These are phyloP conservation scores for Candida dajiaensis DNA, from an alignment of 805 yeast genomes.

Conservation along the genomic window DNA sequence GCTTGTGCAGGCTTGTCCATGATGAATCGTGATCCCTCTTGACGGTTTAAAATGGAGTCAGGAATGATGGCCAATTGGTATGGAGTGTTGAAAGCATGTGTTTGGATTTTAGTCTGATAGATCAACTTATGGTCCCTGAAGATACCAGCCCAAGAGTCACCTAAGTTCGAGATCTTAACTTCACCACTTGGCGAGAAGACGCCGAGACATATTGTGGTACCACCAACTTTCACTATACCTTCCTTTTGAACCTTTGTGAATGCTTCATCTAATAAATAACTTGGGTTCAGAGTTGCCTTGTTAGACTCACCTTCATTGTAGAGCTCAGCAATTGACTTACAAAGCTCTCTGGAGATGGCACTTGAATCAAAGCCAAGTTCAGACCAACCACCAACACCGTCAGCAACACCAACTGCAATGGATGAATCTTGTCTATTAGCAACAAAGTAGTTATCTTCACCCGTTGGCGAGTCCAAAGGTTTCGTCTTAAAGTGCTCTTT, in stretches of 20 bases:
- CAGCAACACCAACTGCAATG: conserved; percentile 76
- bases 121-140: conserved; percentile 62
- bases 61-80: conserved; percentile 87
- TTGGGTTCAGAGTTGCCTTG: conserved; percentile 16
- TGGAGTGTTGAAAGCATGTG: conserved; percentile 88
- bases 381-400: conserved; percentile 98
- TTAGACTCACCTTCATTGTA: conserved; percentile 5
- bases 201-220: conserved; percentile 90
- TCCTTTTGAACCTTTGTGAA: conserved; percentile 46
- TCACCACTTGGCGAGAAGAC: conserved; percentile 49
- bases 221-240: conserved; percentile 76
- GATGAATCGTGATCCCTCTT: conserved; percentile 51
- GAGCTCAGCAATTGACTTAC: conserved; percentile 44
- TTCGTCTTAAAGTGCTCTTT: conserved; percentile 23
- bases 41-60: conserved; percentile 41
- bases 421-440: conserved; percentile 27
- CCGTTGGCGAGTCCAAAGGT: conserved; percentile 52
- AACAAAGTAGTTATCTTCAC: conserved; percentile 71
- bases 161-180: conserved; percentile 70
- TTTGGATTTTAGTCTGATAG: conserved; percentile 67
- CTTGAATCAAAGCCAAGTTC: conserved; percentile 87
- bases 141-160: conserved; percentile 93
- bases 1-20: conserved; percentile 67
- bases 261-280: conserved; percentile 46
- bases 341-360: conserved; percentile 77